Percentiles rank a stretch among this genome's conserved stretches.
These are phyloP conservation scores for Vitellaria paradoxa DNA, from an alignment of 179 eudicot genomes.

Conservation along the genomic window DNA sequence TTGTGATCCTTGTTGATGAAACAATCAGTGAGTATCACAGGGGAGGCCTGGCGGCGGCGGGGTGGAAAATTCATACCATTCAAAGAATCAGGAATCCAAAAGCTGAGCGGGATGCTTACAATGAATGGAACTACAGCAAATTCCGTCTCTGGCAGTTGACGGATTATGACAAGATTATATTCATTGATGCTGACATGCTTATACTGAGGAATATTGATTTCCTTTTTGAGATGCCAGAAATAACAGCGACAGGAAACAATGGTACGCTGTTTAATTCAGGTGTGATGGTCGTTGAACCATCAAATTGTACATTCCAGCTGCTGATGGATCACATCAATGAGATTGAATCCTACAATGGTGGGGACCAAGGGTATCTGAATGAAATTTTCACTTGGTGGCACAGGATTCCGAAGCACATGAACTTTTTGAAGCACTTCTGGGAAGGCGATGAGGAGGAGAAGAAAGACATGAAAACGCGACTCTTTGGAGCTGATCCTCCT, in stretches of 20 bases:
- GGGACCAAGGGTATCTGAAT: constrained; percentile 88
- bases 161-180: constrained; percentile 84
- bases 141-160: constrained; percentile 96
- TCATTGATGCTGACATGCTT: constrained; percentile 87
- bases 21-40: constrained; percentile 68
- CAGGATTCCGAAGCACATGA: constrained; percentile 79
- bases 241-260: constrained; percentile 73
- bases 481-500: constrained; percentile 82
- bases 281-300: constrained; percentile 89
- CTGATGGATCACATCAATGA: constrained; percentile 83
- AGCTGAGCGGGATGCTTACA: constrained; percentile 89
- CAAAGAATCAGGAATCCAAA: constrained; percentile 81
- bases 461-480: constrained; percentile 60
- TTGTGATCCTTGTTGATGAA: constrained; percentile 83
- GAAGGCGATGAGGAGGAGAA: constrained; percentile 75
- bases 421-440: constrained; percentile 85
- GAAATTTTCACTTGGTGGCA: constrained; percentile 98
- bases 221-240: constrained; percentile 74
- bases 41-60: constrained; percentile 79
- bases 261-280: constrained; percentile 87
- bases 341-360: constrained; percentile 86
- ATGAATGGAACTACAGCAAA: constrained; percentile 94
- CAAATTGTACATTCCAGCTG: constrained; percentile 73
- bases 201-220: constrained; percentile 78
- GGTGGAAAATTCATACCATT: constrained; percentile 75